Evolutionary conservation across 2,329 filamentous ascomycete species (phyloP), one percentile per base, ranked within the genome.

Genomic region (Hypoxylon sp.): DNA sequence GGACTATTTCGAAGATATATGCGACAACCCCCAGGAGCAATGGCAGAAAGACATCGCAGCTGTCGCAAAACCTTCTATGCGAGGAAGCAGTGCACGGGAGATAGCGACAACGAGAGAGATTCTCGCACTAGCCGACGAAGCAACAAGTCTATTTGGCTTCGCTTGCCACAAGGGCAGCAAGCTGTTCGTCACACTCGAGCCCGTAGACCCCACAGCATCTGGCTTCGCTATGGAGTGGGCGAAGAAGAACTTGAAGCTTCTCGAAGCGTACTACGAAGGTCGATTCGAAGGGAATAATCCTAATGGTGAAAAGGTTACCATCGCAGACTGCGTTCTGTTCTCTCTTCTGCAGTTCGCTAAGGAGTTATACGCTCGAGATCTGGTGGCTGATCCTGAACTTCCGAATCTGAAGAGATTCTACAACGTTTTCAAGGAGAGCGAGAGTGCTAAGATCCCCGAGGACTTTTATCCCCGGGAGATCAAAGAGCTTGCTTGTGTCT

Each of bases 1-100:
- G 2, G 66, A 73, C 2, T 74, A 72, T 55, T 59, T 73, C 30
- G 68, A 74, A 60, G 71, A 73, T 25, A 51, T 73, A 19, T 74
- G 68, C 47, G 68, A 70, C 14, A 61, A 65, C 8, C 69, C 67
- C 9, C 30, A 63, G n/a, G 37, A 66, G 29, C 19, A 63, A 27
- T 71, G 69, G 69, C 64, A 71, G 29, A 59, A 50, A 27, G 61
- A 65, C 23, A 11, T 63, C 6, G 58, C 53, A 11, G 39, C 52
- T 19, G 2, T 11, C 12, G 47, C 63, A 8, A 62, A 51, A 8
- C 11, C 52, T 2, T 54, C 52, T 12, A 65, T 65, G 58, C 19
- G 45, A 50, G 63, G 63, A 1, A 14, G 2, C 1, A 50, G 21
- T 27, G 19, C 25, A 4, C 14, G 34, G 5, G 25, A 53, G 25